Percentiles rank a stretch among this genome's conserved stretches.
Conservation (phyloP, 768 basidiomycete genomes). For the Leccinum uliginosum region DNA sequence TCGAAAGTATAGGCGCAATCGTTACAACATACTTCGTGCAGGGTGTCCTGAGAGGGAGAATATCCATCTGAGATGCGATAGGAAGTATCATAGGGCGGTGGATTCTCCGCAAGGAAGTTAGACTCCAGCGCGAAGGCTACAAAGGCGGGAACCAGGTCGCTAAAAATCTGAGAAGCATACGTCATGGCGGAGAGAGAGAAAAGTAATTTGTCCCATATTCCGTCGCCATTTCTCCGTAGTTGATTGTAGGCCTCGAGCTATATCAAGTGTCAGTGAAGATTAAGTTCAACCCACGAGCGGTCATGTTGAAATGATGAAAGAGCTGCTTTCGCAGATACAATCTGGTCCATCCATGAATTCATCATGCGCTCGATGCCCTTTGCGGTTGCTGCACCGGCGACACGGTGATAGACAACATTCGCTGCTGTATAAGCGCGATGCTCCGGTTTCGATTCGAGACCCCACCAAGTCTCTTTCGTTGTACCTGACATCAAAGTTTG, state of each 20-base stretch:
- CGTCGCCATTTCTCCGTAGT: constrained; percentile 11
- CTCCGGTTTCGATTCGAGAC: constrained; percentile 1
- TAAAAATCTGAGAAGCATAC: constrained; percentile 18
- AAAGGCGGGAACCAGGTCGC: constrained; percentile 24
- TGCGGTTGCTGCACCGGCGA: neutral
- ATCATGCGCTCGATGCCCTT: constrained; percentile 2
- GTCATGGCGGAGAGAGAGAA: constrained; percentile 33
- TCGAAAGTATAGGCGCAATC: neutral
- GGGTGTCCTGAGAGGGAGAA: neutral
- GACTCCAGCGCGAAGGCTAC: constrained; percentile 28
- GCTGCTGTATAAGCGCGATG: constrained; percentile 17
- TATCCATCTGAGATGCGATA: constrained; percentile 13
- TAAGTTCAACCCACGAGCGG: constrained; percentile 24
- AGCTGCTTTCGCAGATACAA: neutral
- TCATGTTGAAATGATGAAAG: constrained; percentile 24
- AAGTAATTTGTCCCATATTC: constrained; percentile 18
- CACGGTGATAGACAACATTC: neutral
- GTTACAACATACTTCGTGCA: constrained; percentile 1
- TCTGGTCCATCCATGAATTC: constrained; percentile 5
- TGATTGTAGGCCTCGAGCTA: constrained; percentile 30
- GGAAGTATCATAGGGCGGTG: constrained; percentile 11
- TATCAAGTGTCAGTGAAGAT: constrained; percentile 12
- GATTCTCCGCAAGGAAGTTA: constrained; percentile 6
- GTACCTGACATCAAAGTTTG: constrained; percentile 10
- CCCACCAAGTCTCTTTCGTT: constrained; percentile 6